Conservation (phyloP, 2,329 filamentous ascomycete genomes). For the Neocucurbitaria cava region DNA sequence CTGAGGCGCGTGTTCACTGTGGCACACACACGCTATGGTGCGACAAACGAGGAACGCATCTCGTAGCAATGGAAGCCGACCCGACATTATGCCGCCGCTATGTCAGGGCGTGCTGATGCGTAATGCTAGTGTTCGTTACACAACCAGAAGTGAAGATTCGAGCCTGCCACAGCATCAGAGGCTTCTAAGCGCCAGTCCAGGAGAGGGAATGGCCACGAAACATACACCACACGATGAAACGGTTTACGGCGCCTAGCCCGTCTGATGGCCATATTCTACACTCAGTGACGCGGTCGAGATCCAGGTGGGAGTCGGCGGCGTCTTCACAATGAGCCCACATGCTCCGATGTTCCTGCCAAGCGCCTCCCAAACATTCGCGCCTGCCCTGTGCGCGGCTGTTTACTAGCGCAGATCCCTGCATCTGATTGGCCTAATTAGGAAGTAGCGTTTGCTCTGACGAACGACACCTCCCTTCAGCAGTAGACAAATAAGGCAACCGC, state of each 20-base stretch:
- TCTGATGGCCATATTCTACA: neutral
- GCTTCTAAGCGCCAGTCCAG: neutral
- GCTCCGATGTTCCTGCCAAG: constrained; percentile 1
- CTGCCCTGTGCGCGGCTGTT: neutral
- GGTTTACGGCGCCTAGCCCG: neutral
- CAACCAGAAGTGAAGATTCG: neutral
- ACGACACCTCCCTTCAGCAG: neutral
- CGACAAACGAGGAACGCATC: neutral
- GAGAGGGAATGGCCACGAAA: neutral
- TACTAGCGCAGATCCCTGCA: constrained; percentile 5
- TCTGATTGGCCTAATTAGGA: neutral
- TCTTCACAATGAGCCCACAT: neutral
- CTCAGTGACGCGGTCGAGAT: constrained; percentile 1
- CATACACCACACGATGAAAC: neutral
- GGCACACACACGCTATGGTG: neutral
- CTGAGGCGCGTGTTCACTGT: neutral
- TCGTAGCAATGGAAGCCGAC: neutral
- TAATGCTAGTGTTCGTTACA: neutral
- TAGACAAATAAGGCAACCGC: neutral
- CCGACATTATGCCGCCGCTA: neutral
- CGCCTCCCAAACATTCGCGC: neutral
- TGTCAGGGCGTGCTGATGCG: neutral
- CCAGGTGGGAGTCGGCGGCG: neutral
- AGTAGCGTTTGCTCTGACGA: neutral
- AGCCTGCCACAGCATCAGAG: neutral